phyloP scores from a whole-genome alignment of 257 asterid species.

The Petunia axillaris region DNA sequence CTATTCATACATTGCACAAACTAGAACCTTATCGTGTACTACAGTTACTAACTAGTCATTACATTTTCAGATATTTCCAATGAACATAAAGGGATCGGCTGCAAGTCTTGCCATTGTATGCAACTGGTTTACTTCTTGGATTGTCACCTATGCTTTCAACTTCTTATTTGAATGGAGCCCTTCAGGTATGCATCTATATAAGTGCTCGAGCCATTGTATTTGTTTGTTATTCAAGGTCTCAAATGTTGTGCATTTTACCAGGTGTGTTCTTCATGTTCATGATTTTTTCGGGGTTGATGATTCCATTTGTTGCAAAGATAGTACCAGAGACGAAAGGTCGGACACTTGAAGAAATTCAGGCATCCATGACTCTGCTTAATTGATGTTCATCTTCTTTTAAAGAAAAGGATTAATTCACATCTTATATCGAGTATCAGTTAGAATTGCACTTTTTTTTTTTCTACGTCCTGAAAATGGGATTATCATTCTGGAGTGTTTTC shows the following conservation, averaged over 20 bases:
- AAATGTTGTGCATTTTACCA: constrained; percentile 26
- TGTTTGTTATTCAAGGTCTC: background rate
- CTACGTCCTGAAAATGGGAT: no score
- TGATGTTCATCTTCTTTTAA: background rate
- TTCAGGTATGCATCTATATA: constrained; percentile 46
- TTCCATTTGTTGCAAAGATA: constrained; percentile 58
- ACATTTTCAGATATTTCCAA: constrained; percentile 65
- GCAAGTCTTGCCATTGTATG: constrained; percentile 64
- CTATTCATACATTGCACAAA: background rate
- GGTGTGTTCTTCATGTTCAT: constrained; percentile 59
- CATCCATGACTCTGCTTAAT: constrained; percentile 36
- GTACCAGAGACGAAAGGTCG: constrained; percentile 92
- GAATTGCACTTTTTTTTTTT: background rate
- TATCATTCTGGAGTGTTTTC: no score
- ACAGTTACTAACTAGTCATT: background rate
- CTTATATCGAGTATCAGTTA: background rate
- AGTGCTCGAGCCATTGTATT: background rate
- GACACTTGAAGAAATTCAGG: constrained; percentile 72
- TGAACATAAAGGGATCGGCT: constrained; percentile 64
- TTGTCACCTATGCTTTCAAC: constrained; percentile 66
- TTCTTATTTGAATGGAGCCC: constrained; percentile 65
- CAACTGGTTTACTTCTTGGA: constrained; percentile 65
- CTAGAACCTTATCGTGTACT: background rate
- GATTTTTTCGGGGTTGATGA: constrained; percentile 40
- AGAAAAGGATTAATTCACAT: background rate